Evolutionary conservation across 345 rosid genomes (phyloP).

Genomic region (Acer campestre): DNA sequence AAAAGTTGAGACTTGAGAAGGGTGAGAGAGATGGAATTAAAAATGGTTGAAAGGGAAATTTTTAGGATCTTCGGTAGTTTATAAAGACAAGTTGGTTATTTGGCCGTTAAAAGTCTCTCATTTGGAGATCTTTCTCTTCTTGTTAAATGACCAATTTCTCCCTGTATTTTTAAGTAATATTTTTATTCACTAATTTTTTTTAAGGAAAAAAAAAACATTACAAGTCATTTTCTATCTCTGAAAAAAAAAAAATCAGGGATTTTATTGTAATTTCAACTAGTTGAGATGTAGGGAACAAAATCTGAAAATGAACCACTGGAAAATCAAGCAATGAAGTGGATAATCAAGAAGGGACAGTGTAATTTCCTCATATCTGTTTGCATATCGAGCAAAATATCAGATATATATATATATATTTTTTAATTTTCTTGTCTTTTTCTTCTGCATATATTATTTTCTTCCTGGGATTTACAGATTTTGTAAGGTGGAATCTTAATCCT

Average conservation of each 20-base stretch:
- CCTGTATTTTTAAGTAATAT: no score
- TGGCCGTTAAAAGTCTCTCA: constrained; percentile 21
- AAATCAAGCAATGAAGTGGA: background rate
- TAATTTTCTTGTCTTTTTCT: background rate
- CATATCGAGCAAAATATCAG: no score
- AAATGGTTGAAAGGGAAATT: background rate
- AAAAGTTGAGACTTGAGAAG: no score
- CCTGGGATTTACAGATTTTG: background rate
- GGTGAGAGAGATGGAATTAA: no score
- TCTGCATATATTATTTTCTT: background rate
- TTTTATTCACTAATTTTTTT: no score
- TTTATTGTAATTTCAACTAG: background rate
- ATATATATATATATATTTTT: no score
- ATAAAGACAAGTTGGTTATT: constrained; percentile 20
- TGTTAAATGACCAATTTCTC: background rate
- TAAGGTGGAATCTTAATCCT: background rate
- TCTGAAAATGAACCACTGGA: background rate
- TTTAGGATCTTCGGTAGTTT: background rate
- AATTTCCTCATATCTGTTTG: background rate
- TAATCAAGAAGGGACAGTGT: background rate
- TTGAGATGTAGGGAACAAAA: background rate
- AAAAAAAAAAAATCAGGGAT: background rate
- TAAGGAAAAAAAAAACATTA: no score
- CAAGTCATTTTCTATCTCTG: no score
- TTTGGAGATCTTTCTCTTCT: background rate